Evolutionary conservation across 441 rosid genomes (phyloP), one percentile per base, ranked within the genome.

Genomic region (Mallotus japonicus): DNA sequence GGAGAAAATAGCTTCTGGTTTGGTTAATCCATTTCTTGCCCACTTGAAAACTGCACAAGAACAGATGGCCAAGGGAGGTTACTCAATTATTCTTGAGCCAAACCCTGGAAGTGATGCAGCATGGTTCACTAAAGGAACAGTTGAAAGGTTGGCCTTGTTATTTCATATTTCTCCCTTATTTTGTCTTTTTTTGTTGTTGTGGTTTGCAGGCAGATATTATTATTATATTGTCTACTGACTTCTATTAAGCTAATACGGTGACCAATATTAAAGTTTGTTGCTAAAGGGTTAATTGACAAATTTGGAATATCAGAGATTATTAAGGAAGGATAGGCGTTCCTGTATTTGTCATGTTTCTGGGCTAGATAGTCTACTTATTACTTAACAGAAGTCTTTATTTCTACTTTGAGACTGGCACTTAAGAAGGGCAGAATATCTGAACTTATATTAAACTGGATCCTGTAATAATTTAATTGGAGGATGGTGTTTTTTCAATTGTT

Each of bases 41-140:
- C 98, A 96, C 73, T 83, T 93, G 83, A 93, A 87, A 84, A 84
- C 87, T 42, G 98, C 98, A 6, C 89, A 87, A 78, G 97, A 93
- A 47, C 97, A 93, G 78, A 76, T 93, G 84, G 85, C 76, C 73
- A 90, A 85, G 77, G 99, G 99, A 57, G 99, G 98, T 22, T 96
- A 96, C 79, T 93, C 99, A 13, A 92, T 96, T 78, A 81, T 70
- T 69, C 98, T 96, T 72, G 86, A 92, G 82, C 93, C 89, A 5
- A 88, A 86, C 44, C 74, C 83, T 69, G 81, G 76, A 69, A 76
- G 32, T 57, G 83, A 84, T 75, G 89, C 89, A 8, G 32, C 85
- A 70, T 96, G 99, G 99, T 93, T 96, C 79, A 91, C 96, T 24
- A 95, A 83, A 82, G 91, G 86, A 82, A 88, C 93, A 24, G 53